phyloP scores from a whole-genome alignment of 257 asterid species.

The Handroanthus guayacan region DNA sequence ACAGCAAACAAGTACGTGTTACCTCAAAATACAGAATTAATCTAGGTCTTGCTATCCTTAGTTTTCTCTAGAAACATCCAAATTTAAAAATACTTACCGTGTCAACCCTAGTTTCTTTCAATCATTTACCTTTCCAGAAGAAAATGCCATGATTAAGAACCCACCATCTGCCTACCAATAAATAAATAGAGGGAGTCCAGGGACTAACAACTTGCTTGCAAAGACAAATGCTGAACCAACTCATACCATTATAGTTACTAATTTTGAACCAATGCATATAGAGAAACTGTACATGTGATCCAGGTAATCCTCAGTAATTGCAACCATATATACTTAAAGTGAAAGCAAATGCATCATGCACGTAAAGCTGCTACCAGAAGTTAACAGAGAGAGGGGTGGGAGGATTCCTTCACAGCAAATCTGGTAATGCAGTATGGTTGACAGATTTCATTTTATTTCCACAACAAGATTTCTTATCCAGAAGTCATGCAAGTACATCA shows the following conservation, averaged over 20 bases:
- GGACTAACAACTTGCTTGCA: neutral
- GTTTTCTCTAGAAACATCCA: conserved; percentile 1
- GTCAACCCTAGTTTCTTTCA: neutral
- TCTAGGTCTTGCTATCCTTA: neutral
- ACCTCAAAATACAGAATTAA: neutral
- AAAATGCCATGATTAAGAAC: conserved; percentile 5
- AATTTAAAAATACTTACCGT: neutral
- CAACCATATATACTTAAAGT: neutral
- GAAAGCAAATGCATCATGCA: conserved; percentile 21
- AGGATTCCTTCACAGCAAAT: neutral
- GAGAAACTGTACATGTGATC: neutral
- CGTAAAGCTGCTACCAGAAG: conserved; percentile 5
- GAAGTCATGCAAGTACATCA: conserved; percentile 10
- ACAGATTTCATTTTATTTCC: too few species aligned
- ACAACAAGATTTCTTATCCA: conserved; percentile 8
- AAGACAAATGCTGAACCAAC: conserved; percentile 1
- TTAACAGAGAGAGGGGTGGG: neutral
- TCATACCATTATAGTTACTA: conserved; percentile 4
- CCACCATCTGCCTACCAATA: neutral
- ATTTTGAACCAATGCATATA: conserved; percentile 7
- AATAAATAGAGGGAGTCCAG: neutral
- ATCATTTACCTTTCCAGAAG: neutral
- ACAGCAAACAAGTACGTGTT: neutral
- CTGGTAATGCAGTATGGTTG: too few species aligned
- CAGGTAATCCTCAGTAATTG: conserved; percentile 9